Evolutionary conservation across 805 yeast species (phyloP).

Genomic region (Ogataea haglerorum): DNA sequence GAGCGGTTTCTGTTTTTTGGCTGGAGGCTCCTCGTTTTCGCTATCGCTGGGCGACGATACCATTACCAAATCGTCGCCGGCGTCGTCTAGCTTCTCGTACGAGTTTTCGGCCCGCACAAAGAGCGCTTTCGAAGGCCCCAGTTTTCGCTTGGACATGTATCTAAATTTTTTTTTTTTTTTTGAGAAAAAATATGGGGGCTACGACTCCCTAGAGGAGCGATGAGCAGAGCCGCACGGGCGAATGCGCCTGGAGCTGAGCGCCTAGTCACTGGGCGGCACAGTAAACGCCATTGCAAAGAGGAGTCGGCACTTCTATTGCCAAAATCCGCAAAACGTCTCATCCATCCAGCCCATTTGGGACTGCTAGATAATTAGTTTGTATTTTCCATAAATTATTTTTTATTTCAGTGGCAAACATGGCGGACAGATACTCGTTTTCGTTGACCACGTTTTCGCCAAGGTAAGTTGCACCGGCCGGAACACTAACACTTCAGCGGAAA

Average conservation of each 20-base stretch:
- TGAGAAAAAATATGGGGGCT: neutral
- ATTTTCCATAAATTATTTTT: constrained; percentile 3
- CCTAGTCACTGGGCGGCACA: too few species aligned
- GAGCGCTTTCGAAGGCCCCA: constrained; percentile 1
- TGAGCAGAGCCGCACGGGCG: neutral
- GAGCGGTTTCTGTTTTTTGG: constrained; percentile 8
- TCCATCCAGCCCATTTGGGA: too few species aligned
- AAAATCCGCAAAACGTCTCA: too few species aligned
- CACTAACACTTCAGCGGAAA: constrained; percentile 62
- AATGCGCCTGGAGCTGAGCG: neutral
- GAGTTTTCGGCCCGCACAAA: constrained; percentile 8
- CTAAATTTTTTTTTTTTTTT: constrained; percentile 8
- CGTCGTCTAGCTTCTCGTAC: constrained; percentile 2
- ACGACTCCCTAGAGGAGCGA: neutral
- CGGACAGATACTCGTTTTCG: constrained; percentile 97
- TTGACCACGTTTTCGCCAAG: constrained; percentile 96
- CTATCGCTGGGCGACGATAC: constrained; percentile 7
- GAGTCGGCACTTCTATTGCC: too few species aligned
- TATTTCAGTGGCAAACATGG: constrained; percentile 50
- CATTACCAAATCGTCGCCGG: constrained; percentile 3
- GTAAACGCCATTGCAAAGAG: too few species aligned
- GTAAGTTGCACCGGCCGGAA: constrained; percentile 42
- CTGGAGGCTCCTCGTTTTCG: constrained; percentile 14
- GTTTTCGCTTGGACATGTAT: constrained; percentile 7
- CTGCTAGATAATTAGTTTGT: neutral